Conservation (phyloP, 371 early-diverging fungal species). For the Apophysomyces trapeziformis region DNA sequence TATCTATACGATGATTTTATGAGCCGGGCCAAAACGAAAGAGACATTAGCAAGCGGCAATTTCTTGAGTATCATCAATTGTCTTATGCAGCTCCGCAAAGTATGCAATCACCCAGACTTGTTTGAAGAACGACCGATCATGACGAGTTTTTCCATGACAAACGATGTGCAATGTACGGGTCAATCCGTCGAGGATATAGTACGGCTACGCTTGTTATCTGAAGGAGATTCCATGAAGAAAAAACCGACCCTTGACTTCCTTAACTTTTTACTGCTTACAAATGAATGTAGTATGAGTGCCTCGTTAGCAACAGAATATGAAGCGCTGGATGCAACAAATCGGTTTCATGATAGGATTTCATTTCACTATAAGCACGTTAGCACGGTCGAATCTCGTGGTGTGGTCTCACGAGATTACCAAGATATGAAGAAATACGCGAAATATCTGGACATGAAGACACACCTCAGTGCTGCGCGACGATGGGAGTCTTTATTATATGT, state of each 20-base stretch:
- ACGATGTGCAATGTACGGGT: slow-evolving; percentile 48
- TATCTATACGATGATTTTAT: slow-evolving; percentile 89
- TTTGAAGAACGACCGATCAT: slow-evolving; percentile 90
- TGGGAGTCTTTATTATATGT: slow-evolving; percentile 45
- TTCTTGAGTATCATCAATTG: slow-evolving; percentile 88
- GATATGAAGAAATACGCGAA: slow-evolving; percentile 44
- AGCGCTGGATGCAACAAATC: slow-evolving; percentile 47
- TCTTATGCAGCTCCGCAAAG: slow-evolving; percentile 96
- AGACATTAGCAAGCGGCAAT: slow-evolving; percentile 75
- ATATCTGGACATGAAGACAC: slow-evolving; percentile 34
- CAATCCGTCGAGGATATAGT: slow-evolving; percentile 48
- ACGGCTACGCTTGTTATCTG: slow-evolving; percentile 46
- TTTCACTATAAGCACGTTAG: slow-evolving; percentile 27
- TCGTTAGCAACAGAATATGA: slow-evolving; percentile 39
- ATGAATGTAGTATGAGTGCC: slow-evolving; percentile 31
- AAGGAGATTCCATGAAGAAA: slow-evolving; percentile 28
- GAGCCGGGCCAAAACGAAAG: slow-evolving; percentile 80
- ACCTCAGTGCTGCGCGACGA: slow-evolving; percentile 21
- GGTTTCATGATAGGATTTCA: slow-evolving; percentile 39
- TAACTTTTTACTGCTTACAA: slow-evolving; percentile 49
- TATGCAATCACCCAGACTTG: slow-evolving; percentile 96
- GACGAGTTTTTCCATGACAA: slow-evolving; percentile 76
- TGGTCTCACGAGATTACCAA: slow-evolving; percentile 34
- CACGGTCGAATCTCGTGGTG: slow-evolving; percentile 37
- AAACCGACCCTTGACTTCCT: slow-evolving; percentile 44